Evolutionary conservation across 495 filamentous ascomycete species (phyloP).

Genomic region (Lentithecium fluviatile): DNA sequence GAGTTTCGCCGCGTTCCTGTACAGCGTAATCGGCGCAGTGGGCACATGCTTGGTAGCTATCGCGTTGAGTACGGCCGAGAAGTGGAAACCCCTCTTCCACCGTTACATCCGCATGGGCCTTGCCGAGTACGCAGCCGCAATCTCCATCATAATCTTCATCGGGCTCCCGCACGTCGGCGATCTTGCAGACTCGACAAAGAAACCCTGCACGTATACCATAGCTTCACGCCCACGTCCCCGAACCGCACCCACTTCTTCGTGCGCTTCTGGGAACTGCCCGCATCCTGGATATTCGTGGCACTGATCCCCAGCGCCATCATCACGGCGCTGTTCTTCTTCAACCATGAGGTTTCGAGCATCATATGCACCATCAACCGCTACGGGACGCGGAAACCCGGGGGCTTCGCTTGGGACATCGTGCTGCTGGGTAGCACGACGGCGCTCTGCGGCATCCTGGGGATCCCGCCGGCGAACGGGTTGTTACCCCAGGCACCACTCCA

Average conservation of each 20-base stretch:
- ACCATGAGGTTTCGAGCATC: constrained; percentile 74
- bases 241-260: constrained; percentile 62
- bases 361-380: constrained; percentile 69
- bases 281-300: constrained; percentile 62
- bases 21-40: constrained; percentile 65
- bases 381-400: constrained; percentile 63
- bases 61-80: constrained; percentile 61
- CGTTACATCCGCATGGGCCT: constrained; percentile 65
- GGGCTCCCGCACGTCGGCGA: constrained; percentile 67
- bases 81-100: constrained; percentile 66
- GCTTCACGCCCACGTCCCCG: constrained; percentile 60
- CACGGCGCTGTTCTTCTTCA: constrained; percentile 71
- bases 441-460: constrained; percentile 66
- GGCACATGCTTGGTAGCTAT: constrained; percentile 70
- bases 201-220: constrained; percentile 58
- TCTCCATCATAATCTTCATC: constrained; percentile 69
- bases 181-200: constrained; percentile 61
- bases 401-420: constrained; percentile 69
- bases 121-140: constrained; percentile 68
- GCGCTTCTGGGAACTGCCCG: constrained; percentile 63
- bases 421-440: constrained; percentile 68
- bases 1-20: constrained; percentile 68
- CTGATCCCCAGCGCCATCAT: constrained; percentile 67
- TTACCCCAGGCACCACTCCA: constrained; percentile 70
- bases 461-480: constrained; percentile 68